Conservation (phyloP, 2,329 filamentous ascomycete genomes). For the Microdochium bolleyi region DNA sequence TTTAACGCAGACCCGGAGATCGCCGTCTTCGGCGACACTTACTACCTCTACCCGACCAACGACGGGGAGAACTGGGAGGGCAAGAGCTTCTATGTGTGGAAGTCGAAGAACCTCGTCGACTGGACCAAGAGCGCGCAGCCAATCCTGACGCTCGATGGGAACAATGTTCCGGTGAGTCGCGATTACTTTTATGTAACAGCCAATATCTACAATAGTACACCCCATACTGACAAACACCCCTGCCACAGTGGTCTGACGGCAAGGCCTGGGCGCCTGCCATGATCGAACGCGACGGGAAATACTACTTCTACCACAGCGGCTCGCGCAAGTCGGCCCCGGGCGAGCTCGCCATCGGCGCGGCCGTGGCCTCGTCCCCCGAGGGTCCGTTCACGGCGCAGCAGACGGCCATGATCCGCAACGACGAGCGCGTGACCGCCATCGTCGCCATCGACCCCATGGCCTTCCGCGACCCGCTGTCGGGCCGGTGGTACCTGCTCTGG, state of each 20-base stretch:
- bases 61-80: conserved; percentile 37
- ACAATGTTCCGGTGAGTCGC: conserved; percentile 43
- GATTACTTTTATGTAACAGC: too few relatives aligned
- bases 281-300: conserved; percentile 49
- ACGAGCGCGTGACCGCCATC: conserved; percentile 24
- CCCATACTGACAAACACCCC: too few relatives aligned
- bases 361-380: conserved; percentile 44
- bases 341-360: conserved; percentile 54
- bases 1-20: conserved; percentile 39
- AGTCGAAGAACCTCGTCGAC: conserved; percentile 29
- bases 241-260: conserved; percentile 48
- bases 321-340: conserved; percentile 37
- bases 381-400: conserved; percentile 51
- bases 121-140: conserved; percentile 32
- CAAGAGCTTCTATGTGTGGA: conserved; percentile 39
- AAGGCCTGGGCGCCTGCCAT: conserved; percentile 63
- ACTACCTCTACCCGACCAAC: conserved; percentile 39
- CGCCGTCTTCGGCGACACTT: conserved; percentile 30
- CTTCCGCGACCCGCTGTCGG: conserved; percentile 50
- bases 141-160: conserved; percentile 35
- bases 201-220: too few relatives aligned
- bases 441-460: conserved; percentile 53
- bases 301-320: conserved; percentile 55
- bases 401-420: conserved; percentile 46
- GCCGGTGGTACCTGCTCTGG: conserved; percentile 55